Percentiles rank a stretch among this genome's conserved stretches.
These are phyloP conservation scores for Cytospora piceae DNA, from an alignment of 2,329 filamentous ascomycete species.

Conservation along the genomic window DNA sequence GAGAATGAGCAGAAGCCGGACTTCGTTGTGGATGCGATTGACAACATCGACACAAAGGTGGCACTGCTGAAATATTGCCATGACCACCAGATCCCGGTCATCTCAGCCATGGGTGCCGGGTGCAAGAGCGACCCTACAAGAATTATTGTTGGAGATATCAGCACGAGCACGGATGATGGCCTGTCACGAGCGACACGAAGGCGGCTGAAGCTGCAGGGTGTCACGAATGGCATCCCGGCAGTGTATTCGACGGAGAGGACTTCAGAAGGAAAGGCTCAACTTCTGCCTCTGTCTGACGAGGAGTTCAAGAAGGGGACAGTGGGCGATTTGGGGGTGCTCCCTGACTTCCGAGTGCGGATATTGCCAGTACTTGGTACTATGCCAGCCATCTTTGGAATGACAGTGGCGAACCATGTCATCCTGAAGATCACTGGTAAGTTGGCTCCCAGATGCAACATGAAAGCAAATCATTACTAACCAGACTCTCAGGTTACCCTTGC, in stretches of 20 bases:
- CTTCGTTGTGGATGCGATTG: constrained; percentile 95
- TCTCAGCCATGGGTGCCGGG: constrained; percentile 94
- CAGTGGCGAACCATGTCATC: constrained; percentile 90
- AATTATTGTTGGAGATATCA: constrained; percentile 90
- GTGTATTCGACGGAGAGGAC: constrained; percentile 92
- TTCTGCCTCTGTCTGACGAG: constrained; percentile 84
- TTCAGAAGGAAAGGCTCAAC: constrained; percentile 85
- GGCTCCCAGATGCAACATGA: background rate
- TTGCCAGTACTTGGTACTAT: constrained; percentile 94
- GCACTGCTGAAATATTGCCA: constrained; percentile 87
- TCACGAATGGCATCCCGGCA: constrained; percentile 84
- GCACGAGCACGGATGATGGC: constrained; percentile 82
- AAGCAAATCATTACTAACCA: constrained; percentile 5
- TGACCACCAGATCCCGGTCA: constrained; percentile 75
- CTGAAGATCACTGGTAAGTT: constrained; percentile 64
- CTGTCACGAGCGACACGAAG: constrained; percentile 84
- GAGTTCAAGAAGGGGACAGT: constrained; percentile 87
- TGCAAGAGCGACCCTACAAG: constrained; percentile 87
- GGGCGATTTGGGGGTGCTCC: constrained; percentile 82
- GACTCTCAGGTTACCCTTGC: constrained; percentile 70
- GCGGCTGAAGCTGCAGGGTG: constrained; percentile 74
- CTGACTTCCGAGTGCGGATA: constrained; percentile 94
- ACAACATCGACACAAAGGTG: constrained; percentile 98
- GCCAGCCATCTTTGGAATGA: constrained; percentile 94
- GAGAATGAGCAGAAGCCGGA: constrained; percentile 68